These are phyloP conservation scores for Panus rudis DNA, from an alignment of 768 basidiomycete genomes.

Conservation along the genomic window DNA sequence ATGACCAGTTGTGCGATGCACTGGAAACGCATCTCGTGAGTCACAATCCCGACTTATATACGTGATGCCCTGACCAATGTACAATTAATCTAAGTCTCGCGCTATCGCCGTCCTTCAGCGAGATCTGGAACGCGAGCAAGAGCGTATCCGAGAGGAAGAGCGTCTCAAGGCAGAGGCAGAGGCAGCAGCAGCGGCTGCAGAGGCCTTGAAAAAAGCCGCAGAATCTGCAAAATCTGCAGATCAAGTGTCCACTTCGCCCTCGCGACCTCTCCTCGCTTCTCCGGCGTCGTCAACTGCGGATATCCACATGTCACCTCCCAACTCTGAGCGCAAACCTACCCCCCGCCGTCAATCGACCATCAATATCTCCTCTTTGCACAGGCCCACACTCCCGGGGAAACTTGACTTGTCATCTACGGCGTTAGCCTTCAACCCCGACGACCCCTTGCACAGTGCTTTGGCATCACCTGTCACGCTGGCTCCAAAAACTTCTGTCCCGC, in stretches of 20 bases:
- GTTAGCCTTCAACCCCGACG: constrained; percentile 59
- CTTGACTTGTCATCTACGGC: constrained; percentile 73
- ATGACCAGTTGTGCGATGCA: constrained; percentile 72
- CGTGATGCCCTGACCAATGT: background rate
- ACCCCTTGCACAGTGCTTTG: constrained; percentile 51
- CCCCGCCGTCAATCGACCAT: constrained; percentile 66
- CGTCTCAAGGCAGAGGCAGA: constrained; percentile 39
- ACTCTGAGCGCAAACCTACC: constrained; percentile 27
- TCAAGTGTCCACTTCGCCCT: constrained; percentile 4
- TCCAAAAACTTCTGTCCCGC: constrained; percentile 70
- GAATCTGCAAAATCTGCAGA: constrained; percentile 15
- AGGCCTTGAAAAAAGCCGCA: constrained; percentile 25
- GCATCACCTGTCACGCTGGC: constrained; percentile 78
- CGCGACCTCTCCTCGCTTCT: constrained; percentile 11
- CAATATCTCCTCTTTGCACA: constrained; percentile 72
- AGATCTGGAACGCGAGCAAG: constrained; percentile 58
- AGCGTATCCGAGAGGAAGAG: constrained; percentile 57
- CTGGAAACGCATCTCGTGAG: constrained; percentile 68
- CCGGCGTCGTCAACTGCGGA: constrained; percentile 8
- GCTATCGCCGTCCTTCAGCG: constrained; percentile 68
- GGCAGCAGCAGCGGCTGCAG: constrained; percentile 31
- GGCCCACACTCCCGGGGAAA: constrained; percentile 63
- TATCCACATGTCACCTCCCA: constrained; percentile 17
- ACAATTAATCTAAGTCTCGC: constrained; percentile 43
- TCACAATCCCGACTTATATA: constrained; percentile 8